These are phyloP conservation scores for Trichocladium antarcticum DNA, from an alignment of 495 filamentous ascomycete genomes.

Conservation along the genomic window DNA sequence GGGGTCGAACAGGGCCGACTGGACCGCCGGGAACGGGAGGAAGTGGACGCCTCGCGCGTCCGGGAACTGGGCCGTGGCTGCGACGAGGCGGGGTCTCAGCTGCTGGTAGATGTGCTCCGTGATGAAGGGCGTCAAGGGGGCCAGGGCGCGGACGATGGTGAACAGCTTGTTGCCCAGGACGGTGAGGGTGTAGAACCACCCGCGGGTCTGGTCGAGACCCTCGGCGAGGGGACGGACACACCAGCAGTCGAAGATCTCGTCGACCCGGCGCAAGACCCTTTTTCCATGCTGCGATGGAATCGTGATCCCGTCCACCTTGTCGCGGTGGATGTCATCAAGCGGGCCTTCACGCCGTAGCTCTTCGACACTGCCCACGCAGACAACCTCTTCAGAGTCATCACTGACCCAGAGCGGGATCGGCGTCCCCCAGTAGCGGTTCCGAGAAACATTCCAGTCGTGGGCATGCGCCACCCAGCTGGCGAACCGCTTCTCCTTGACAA, in stretches of 20 bases:
- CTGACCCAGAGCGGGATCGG: conserved; percentile 81
- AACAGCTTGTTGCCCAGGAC: conserved; percentile 86
- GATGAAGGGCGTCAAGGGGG: conserved; percentile 86
- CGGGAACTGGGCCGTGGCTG: conserved; percentile 48
- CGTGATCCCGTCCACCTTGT: conserved; percentile 84
- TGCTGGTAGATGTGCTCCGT: conserved; percentile 80
- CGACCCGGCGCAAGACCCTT: conserved; percentile 61
- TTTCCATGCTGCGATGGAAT: conserved; percentile 81
- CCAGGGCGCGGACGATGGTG: conserved; percentile 69
- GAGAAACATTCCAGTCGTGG: conserved; percentile 81
- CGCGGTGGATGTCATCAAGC: conserved; percentile 71
- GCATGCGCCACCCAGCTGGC: conserved; percentile 48
- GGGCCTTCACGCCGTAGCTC: conserved; percentile 70
- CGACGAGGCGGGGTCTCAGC: conserved; percentile 50
- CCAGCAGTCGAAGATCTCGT: conserved; percentile 93
- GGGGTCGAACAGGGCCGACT: conserved; percentile 71
- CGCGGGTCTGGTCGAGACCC: conserved; percentile 59
- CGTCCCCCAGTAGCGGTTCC: conserved; percentile 88
- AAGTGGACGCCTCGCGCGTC: conserved; percentile 81
- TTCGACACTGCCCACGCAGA: conserved; percentile 69
- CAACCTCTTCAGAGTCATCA: conserved; percentile 67
- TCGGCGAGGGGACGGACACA: conserved; percentile 57
- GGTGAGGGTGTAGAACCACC: conserved; percentile 90
- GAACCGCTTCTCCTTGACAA: conserved; percentile 81
- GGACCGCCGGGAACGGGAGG: conserved; percentile 69